Base-by-base conservation (phyloP, 1,284 basidiomycete genomes). In the Xerocomus tenax region DNA sequence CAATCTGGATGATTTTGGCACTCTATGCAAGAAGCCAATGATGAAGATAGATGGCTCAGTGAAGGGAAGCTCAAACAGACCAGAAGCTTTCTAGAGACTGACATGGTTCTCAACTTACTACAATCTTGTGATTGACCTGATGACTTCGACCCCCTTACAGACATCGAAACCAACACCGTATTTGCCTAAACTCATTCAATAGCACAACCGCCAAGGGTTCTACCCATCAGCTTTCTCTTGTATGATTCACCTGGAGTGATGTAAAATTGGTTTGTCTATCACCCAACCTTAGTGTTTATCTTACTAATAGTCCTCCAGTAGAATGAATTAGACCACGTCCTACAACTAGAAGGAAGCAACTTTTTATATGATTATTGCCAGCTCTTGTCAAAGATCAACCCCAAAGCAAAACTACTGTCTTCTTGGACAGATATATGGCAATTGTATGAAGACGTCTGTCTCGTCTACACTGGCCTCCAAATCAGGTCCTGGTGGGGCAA, bases 231-330 rank as follows among this genome's bases (percentile, higher is more conserved):
- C 71, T 88, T 12, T 79, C 79, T 2, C 70, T 72, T 13, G 74
- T 85, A 13, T 74, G 82, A 42, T 88, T 86, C 60, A 78, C 85
- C 1, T 89, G 86, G 84, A 87, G 84, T 61, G 87, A 89, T 60
- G 73, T 87, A 35, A 79, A 78, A 67, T 68, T 87, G 45, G 84
- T 85, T 48, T 50, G 77, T 70, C 23, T 40, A 8, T 48, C 12
- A 25, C 29, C 23, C 18, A 15, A 8, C 3, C 8, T 25, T 4
- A 8, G 9, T 9, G 13, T 19, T 30, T 8, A 12, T 8, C 15
- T 23, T 18, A 10, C 32, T 55, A 3, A 54, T 25, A 0, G 16
- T 12, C 30, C 16, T 23, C 40, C 7, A 86, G 82, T 87, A 84
- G 84, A 81, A 78, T 46, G 84, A 86, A 62, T 67, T 87, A 19